Evolutionary conservation across 805 yeast genomes (phyloP), one percentile per base, ranked within the genome.

Genomic region (Zygoascus tannicola): DNA sequence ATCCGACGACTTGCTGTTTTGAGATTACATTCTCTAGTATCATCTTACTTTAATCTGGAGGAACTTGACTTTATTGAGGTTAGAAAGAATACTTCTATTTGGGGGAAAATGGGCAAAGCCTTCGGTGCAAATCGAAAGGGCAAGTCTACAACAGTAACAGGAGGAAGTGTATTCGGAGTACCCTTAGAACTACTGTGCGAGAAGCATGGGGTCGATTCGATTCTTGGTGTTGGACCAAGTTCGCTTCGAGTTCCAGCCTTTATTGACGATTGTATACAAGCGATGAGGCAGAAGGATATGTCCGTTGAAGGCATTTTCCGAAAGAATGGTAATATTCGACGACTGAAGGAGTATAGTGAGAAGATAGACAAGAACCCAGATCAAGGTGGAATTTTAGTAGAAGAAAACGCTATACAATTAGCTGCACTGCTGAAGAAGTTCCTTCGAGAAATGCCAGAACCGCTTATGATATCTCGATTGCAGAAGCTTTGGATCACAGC

Each of bases 221-320:
- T 82, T 38, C 68, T 82, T 21, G 95, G 94, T 2, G 81, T 82
- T 38, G 95, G 95, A 0, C 87, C 95, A 0, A 79, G 79, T 51
- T 48, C 59, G n/a, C 71, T 92, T 35, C 73, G 79, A 32, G 82
- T 92, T 35, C 99, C 99, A 0, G 72, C 85, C 39, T 68, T 92
- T 32, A 71, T 92, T 35, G 97, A 90, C 55, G 97, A 92, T 56
- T 67, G 88, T 15, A 77, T 92, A 30, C 74, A 77, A 23, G 84
- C 94, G 0, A 74, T 92, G 68, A 75, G 85, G 43, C 90, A 82
- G 47, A 86, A 85, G 70, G 97, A 92, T 63, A 77, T 90, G 81
- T 85, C 97, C 2, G 87, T 66, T 7, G 98, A 92, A 63, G 98
- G 98, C 47, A 81, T 92, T 3, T 92, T 92, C 73, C 76, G 99